Evolutionary conservation across 1,284 basidiomycete genomes (phyloP).

Genomic region (Sphaerobolus stellatus): DNA sequence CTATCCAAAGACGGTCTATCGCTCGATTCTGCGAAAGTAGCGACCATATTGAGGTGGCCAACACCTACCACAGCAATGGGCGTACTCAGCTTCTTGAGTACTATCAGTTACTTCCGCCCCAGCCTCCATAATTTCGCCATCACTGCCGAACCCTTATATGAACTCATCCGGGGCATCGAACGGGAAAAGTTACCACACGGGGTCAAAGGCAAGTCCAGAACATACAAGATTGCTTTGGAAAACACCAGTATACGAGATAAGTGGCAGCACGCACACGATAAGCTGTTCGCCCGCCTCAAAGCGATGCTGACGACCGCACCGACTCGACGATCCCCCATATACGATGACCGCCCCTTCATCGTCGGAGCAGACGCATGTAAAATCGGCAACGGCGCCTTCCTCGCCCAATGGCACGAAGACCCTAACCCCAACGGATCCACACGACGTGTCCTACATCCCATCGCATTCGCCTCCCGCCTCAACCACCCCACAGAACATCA

Average conservation of each 20-base stretch:
- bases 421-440: too few relatives aligned
- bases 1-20: too few relatives aligned
- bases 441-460: neutral
- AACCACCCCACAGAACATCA: neutral
- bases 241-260: slow-evolving; percentile 5
- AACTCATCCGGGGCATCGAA: neutral
- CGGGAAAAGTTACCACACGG: neutral
- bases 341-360: neutral
- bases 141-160: too few relatives aligned
- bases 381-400: neutral
- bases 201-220: too few relatives aligned
- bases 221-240: neutral
- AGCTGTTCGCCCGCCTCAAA: neutral
- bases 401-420: neutral
- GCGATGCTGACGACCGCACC: neutral
- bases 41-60: too few relatives aligned
- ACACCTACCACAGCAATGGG: too few relatives aligned
- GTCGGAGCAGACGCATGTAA: neutral
- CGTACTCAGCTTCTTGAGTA: too few relatives aligned
- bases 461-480: neutral
- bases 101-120: too few relatives aligned
- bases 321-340: neutral
- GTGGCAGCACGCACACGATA: neutral
- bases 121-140: too few relatives aligned
- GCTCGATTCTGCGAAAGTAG: too few relatives aligned